Percentiles rank a stretch among this genome's conserved stretches.
Evolutionary conservation across 768 basidiomycete genomes (phyloP).

Genomic region (Hygrocybe coccinea): DNA sequence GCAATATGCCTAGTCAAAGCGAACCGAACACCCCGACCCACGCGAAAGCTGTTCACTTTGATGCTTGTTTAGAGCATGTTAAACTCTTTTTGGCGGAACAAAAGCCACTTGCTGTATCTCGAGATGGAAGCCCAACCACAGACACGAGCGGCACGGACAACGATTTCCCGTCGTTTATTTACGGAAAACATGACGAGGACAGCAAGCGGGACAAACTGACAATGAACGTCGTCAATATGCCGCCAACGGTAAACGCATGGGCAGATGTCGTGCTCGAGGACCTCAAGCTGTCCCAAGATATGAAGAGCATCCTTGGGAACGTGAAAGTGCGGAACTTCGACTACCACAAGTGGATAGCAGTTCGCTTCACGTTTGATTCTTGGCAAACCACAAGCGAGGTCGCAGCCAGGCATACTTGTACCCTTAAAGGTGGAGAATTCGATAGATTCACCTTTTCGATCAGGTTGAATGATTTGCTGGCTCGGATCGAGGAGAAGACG

Average conservation of each 20-base stretch:
- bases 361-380: constrained; percentile 87
- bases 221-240: constrained; percentile 70
- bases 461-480: constrained; percentile 71
- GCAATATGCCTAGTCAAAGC: constrained; percentile 52
- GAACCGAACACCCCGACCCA: constrained; percentile 77
- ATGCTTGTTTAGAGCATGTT: constrained; percentile 86
- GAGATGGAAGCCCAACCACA: constrained; percentile 83
- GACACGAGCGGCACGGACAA: constrained; percentile 77
- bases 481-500: constrained; percentile 76
- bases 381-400: constrained; percentile 98
- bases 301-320: constrained; percentile 58
- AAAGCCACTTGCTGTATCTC: constrained; percentile 88
- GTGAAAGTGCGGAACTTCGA: constrained; percentile 81
- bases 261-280: constrained; percentile 53
- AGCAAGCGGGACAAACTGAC: constrained; percentile 37
- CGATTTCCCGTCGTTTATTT: constrained; percentile 70
- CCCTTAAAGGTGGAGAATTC: constrained; percentile 42
- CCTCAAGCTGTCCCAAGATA: constrained; percentile 48
- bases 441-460: constrained; percentile 79
- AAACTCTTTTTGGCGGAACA: constrained; percentile 94
- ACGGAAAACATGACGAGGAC: constrained; percentile 34
- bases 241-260: constrained; percentile 34
- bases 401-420: constrained; percentile 59
- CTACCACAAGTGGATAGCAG: constrained; percentile 80
- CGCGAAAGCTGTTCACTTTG: constrained; percentile 88